A percentile compares a stretch with the other conserved stretches of the same genome.
phyloP scores from a whole-genome alignment of 345 rosid genomes.

The Eutrema yunnanense region DNA sequence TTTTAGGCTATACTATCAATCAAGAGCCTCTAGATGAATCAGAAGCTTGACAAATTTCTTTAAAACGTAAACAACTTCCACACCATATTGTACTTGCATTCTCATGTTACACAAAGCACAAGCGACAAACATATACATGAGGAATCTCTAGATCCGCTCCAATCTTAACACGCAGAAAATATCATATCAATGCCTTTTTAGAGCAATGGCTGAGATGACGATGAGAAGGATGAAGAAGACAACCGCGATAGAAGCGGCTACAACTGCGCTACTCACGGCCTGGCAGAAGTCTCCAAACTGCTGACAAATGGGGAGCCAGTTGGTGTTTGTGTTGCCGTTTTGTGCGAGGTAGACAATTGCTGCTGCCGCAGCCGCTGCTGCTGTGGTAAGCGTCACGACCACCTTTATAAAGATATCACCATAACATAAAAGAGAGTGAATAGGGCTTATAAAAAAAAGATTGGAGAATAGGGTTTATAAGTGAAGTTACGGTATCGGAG shows the following conservation, averaged over 20 bases:
- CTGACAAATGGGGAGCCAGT: conserved; percentile 76
- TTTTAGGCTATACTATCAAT: not conserved
- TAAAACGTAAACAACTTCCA: not conserved
- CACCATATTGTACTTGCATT: not conserved
- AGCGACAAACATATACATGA: conserved; percentile 3
- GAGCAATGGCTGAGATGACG: conserved; percentile 57
- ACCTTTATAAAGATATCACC: conserved; percentile 29
- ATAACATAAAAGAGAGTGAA: not conserved
- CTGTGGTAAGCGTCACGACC: conserved; percentile 54
- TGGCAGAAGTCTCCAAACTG: conserved; percentile 86
- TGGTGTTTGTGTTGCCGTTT: conserved; percentile 64
- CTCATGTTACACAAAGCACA: conserved; percentile 18
- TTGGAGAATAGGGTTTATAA: not conserved
- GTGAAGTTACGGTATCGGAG: conserved; percentile 47
- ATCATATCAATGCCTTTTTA: conserved; percentile 34
- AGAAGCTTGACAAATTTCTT: not conserved
- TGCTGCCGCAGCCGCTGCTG: conserved; percentile 48
- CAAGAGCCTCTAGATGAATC: not conserved
- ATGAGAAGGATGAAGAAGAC: conserved; percentile 42
- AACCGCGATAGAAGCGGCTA: conserved; percentile 48
- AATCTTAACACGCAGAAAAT: not conserved
- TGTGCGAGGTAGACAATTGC: conserved; percentile 79
- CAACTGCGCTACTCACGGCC: conserved; percentile 61
- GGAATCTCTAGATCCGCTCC: not conserved
- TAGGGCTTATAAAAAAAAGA: not conserved